These are phyloP conservation scores for Astragalus glycyphyllos DNA, from an alignment of 306 rosid species.

Conservation along the genomic window DNA sequence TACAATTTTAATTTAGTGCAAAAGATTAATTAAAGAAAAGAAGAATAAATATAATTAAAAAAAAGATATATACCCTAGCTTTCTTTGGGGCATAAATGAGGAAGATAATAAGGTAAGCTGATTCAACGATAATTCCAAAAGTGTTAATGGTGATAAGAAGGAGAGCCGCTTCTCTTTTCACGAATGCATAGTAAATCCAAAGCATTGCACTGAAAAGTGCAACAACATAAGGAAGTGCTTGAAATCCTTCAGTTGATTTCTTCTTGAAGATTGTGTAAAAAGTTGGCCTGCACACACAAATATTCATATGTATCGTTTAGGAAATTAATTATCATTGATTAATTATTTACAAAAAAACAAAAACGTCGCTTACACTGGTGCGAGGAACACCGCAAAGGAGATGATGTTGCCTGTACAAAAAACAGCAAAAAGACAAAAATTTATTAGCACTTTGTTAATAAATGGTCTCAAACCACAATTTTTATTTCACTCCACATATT, in stretches of 20 bases:
- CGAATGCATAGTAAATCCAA: conserved; percentile 86
- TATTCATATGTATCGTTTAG: neutral
- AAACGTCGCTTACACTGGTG: conserved; percentile 79
- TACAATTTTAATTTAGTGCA: neutral
- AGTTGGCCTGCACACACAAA: conserved; percentile 68
- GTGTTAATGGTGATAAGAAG: conserved; percentile 91
- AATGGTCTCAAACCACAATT: no score
- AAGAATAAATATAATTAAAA: neutral
- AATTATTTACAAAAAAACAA: conserved; percentile 6
- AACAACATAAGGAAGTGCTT: conserved; percentile 83
- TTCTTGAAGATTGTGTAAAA: conserved; percentile 78
- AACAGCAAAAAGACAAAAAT: conserved; percentile 23
- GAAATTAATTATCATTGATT: neutral
- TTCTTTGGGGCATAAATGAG: conserved; percentile 68
- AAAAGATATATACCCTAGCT: conserved; percentile 56
- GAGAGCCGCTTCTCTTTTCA: conserved; percentile 63
- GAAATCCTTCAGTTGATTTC: conserved; percentile 83
- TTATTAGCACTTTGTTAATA: conserved; percentile 5
- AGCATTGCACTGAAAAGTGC: conserved; percentile 85
- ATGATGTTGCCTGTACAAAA: conserved; percentile 70
- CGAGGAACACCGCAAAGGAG: conserved; percentile 85
- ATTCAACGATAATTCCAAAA: conserved; percentile 74
- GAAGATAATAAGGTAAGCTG: conserved; percentile 63
- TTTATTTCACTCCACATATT: no score
- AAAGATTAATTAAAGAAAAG: neutral